Evolutionary conservation across 1,284 basidiomycete genomes (phyloP).

Genomic region (Ceratobasidium sp.): DNA sequence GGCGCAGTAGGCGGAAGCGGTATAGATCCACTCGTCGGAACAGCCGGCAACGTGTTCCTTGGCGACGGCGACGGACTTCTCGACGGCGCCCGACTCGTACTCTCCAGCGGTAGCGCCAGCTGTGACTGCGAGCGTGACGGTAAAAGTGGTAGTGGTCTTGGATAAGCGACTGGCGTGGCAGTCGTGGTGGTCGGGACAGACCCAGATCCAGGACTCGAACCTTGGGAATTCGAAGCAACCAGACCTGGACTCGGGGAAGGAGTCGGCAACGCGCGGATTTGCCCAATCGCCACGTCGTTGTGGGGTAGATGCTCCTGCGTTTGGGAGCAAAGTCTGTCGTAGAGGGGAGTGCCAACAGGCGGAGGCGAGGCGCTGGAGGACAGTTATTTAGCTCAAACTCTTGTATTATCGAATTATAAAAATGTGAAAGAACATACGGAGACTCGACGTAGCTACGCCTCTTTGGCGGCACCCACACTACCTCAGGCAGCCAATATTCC

Average conservation of each 20-base stretch:
- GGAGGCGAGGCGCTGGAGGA: background rate
- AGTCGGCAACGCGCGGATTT: constrained; percentile 22
- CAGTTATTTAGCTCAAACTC: background rate
- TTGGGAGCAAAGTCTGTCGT: constrained; percentile 18
- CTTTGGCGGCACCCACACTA: constrained; percentile 9
- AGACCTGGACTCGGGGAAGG: background rate
- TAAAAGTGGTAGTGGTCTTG: constrained; percentile 4
- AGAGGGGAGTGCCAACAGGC: constrained; percentile 23
- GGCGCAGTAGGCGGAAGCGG: constrained; percentile 6
- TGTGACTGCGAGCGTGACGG: constrained; percentile 1
- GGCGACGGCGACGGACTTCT: background rate
- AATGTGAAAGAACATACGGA: background rate
- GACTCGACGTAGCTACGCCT: constrained; percentile 4
- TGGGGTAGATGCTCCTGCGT: background rate
- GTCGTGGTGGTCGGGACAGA: background rate
- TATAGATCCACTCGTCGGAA: constrained; percentile 5
- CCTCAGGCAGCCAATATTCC: background rate
- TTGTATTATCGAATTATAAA: no score
- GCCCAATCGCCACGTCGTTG: constrained; percentile 15
- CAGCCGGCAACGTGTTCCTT: background rate
- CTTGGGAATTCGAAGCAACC: no score
- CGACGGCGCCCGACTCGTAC: background rate
- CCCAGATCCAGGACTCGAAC: background rate
- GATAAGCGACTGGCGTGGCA: background rate
- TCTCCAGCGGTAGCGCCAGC: constrained; percentile 1